A percentile compares a stretch with the other conserved stretches of the same genome.
phyloP scores from a whole-genome alignment of 441 rosid genomes.

The Brassica balearica region DNA sequence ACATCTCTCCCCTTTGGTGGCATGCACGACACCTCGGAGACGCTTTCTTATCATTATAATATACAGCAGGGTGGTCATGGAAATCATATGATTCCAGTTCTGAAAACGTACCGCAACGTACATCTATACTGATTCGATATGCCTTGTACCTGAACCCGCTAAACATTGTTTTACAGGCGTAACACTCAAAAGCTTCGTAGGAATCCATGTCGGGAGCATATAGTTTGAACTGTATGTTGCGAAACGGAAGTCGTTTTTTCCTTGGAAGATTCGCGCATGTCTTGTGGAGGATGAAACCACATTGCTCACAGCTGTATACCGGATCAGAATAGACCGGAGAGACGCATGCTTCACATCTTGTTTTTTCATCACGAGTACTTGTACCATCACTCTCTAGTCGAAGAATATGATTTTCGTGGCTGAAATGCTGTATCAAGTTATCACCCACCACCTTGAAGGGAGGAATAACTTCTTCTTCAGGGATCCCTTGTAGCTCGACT shows the following conservation, averaged over 20 bases:
- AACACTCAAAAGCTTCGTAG: background rate
- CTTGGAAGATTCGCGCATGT: background rate
- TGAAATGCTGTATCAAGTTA: conserved; percentile 2
- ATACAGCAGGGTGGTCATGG: background rate
- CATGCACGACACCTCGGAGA: background rate
- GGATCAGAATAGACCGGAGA: background rate
- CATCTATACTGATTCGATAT: background rate
- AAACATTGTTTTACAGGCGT: background rate
- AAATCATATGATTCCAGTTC: background rate
- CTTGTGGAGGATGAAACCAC: background rate
- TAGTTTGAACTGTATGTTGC: background rate
- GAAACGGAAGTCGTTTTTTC: background rate
- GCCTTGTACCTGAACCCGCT: background rate
- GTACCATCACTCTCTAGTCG: background rate
- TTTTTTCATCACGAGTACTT: background rate
- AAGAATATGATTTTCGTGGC: background rate
- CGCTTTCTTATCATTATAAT: background rate
- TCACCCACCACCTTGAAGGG: background rate
- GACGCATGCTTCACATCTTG: conserved; percentile 10
- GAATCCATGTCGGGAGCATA: background rate
- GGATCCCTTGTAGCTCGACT: background rate
- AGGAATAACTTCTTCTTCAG: background rate
- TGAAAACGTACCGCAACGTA: background rate
- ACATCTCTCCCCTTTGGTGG: background rate
- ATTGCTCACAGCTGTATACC: background rate